Evolutionary conservation across 78 protist species (phyloP).

Genomic region (Dictyostelium firmibasis): DNA sequence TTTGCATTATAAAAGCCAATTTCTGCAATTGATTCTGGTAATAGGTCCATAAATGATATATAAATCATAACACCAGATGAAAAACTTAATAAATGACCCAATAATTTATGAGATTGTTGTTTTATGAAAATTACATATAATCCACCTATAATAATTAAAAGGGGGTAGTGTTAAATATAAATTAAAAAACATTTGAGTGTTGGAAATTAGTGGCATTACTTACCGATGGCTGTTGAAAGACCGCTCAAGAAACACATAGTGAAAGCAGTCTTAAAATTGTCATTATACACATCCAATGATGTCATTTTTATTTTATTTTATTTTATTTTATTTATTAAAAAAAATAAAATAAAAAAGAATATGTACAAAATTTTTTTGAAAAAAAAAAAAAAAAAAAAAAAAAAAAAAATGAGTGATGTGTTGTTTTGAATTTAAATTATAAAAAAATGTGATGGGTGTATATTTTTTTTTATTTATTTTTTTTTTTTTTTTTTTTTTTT

Average conservation of each 20-base stretch:
- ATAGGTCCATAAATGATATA: slow-evolving; percentile 81
- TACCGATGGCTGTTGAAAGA: slow-evolving; percentile 63
- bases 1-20: slow-evolving; percentile 83
- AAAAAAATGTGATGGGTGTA: too few species aligned
- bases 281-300: neutral
- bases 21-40: slow-evolving; percentile 74
- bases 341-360: neutral
- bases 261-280: slow-evolving; percentile 46
- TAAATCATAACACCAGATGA: slow-evolving; percentile 86
- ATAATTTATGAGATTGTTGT: slow-evolving; percentile 21
- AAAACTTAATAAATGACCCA: slow-evolving; percentile 85
- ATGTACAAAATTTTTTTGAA: neutral
- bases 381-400: neutral
- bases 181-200: neutral
- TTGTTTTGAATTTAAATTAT: too few species aligned
- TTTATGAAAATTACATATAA: slow-evolving; percentile 46
- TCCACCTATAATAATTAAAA: neutral
- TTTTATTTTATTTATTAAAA: neutral
- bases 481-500: too few species aligned
- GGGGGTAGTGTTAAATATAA: too few species aligned
- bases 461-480: neutral
- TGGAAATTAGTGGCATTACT: neutral
- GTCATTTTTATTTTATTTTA: neutral
- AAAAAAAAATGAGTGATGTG: neutral
- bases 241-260: slow-evolving; percentile 39